Evolutionary conservation across 1,284 basidiomycete species (phyloP), one percentile per base, ranked within the genome.

Genomic region (Trichosporon asahii): DNA sequence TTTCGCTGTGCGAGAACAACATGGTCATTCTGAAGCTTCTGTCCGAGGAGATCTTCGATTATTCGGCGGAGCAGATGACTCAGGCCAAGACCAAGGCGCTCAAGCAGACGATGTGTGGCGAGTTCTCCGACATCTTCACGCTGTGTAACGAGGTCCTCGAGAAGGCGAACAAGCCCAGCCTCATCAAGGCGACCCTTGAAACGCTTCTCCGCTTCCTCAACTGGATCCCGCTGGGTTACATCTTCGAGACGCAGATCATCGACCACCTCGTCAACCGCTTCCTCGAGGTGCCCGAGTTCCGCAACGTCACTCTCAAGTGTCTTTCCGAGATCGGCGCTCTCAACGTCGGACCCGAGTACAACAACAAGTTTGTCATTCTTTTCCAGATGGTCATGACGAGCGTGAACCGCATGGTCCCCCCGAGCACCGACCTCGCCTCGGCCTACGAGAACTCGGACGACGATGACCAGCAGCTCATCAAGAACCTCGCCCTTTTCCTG

Each of bases 381-480:
- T 99, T 99, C 86, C 93, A 94, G 68, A 94, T 96, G 89, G 95
- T 97, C 80, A 97, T 98, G 95, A 96, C 95, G 11, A 91, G 92
- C 64, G 86, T 98, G 79, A 97, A 97, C 84, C 90, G 93, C 73
- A 97, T 98, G 93, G 91, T 98, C 33, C 95, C 95, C n/a, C 95
- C 96, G 25, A 92, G 89, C 75, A 98, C 95, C 63, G 93, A 61
- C 35, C 15, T 27, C 1, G 91, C 94, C 0, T 89, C 91, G 72
- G 96, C 94, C 14, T 99, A 98, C 82, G 89, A 91, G 65, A 91
- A 91, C 69, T 92, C 95, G 0, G 90, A 92, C 66, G 95, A 99
- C 81, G 87, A 93, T 14, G 95, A 96, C 64, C 97, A 99, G 85
- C 95, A 99, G 83, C 92, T 99, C 67, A 93, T 99, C 66, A 90